Conservation (phyloP, 768 basidiomycete genomes). For the Ramaria sp. region DNA sequence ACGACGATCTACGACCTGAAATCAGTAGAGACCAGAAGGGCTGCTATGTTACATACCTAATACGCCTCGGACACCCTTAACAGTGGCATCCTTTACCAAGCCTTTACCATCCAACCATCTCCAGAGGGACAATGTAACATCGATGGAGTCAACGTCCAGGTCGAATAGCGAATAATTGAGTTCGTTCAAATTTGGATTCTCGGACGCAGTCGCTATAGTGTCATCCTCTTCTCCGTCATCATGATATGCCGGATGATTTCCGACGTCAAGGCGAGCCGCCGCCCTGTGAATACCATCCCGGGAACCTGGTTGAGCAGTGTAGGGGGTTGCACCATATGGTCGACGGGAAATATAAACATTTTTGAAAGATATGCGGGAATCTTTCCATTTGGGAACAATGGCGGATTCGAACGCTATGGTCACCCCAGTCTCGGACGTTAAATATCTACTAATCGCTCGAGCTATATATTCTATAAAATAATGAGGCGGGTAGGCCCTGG, state of each 20-base stretch:
- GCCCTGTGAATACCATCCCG: conserved; percentile 29
- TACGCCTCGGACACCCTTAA: conserved; percentile 91
- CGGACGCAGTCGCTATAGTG: not conserved
- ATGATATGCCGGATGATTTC: conserved; percentile 65
- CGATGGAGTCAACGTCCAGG: conserved; percentile 86
- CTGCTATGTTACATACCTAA: conserved; percentile 46
- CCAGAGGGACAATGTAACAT: conserved; percentile 84
- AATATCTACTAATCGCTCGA: conserved; percentile 78
- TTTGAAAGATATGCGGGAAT: conserved; percentile 91
- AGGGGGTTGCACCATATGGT: conserved; percentile 26
- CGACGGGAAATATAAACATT: conserved; percentile 91
- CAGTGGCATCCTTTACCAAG: conserved; percentile 77
- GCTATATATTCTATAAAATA: conserved; percentile 66
- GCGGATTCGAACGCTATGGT: conserved; percentile 96
- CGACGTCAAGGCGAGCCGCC: conserved; percentile 66
- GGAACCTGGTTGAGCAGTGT: conserved; percentile 14
- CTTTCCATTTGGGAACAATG: conserved; percentile 96
- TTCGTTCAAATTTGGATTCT: conserved; percentile 21
- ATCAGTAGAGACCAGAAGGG: not conserved
- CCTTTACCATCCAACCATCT: conserved; percentile 96
- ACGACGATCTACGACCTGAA: conserved; percentile 55
- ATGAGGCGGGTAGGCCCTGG: not conserved
- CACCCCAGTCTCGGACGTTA: conserved; percentile 88
- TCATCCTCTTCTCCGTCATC: conserved; percentile 56
- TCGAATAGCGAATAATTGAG: conserved; percentile 85